These are phyloP conservation scores for Linderniella brevidens DNA, from an alignment of 257 asterid species.

Conservation along the genomic window DNA sequence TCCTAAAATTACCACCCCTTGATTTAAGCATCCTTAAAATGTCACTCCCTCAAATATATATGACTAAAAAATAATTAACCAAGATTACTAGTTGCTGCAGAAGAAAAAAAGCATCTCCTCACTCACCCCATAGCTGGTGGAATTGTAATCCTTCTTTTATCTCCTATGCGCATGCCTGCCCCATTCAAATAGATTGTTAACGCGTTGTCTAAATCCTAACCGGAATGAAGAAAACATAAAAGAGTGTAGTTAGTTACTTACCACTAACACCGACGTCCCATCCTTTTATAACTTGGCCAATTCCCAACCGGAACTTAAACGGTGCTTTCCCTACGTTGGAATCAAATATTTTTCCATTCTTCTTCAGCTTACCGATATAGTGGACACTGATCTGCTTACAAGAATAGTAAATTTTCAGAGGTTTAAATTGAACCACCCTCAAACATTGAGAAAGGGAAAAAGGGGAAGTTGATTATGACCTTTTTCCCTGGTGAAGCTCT, in stretches of 20 bases:
- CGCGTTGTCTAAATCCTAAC: not conserved
- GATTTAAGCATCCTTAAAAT: no score
- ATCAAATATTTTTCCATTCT: slow-evolving; percentile 49
- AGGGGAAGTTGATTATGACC: slow-evolving; percentile 22
- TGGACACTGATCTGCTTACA: slow-evolving; percentile 48
- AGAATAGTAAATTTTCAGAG: slow-evolving; percentile 1
- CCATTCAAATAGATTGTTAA: slow-evolving; percentile 9
- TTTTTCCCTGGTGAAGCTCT: slow-evolving; percentile 71
- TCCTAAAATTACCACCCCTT: no score
- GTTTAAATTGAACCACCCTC: not conserved
- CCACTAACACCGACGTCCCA: slow-evolving; percentile 97
- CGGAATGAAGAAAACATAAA: not conserved
- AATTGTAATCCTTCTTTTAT: slow-evolving; percentile 79
- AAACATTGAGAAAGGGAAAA: not conserved
- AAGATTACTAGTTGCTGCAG: no score
- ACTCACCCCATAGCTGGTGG: slow-evolving; percentile 96
- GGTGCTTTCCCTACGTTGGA: slow-evolving; percentile 68
- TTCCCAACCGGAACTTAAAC: slow-evolving; percentile 76
- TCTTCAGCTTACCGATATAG: slow-evolving; percentile 74
- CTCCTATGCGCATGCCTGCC: slow-evolving; percentile 92
- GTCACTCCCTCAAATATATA: no score
- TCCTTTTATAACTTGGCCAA: slow-evolving; percentile 88
- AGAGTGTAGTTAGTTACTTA: slow-evolving; percentile 15
- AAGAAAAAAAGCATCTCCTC: not conserved
- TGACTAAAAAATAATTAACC: no score